Conservation (phyloP, 345 rosid genomes). For the Arabidopsis suecica region DNA sequence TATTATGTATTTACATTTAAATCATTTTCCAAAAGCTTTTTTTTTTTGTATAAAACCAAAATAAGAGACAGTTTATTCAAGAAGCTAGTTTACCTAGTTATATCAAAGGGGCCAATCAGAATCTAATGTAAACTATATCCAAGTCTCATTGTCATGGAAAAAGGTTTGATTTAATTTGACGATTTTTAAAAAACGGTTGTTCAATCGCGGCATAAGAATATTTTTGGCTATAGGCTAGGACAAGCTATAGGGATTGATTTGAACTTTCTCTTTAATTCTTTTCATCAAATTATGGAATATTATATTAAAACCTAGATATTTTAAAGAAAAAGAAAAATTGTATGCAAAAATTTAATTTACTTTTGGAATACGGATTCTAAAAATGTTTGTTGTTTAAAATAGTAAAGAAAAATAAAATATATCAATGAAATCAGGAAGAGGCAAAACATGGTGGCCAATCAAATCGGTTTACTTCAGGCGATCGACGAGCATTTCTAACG, state of each 20-base stretch:
- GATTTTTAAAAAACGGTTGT: not conserved
- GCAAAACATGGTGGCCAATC: constrained; percentile 42
- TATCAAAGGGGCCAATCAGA: not conserved
- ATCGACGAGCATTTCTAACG: constrained; percentile 17
- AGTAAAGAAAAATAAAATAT: no score
- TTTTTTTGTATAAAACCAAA: not conserved
- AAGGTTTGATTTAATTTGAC: constrained; percentile 3
- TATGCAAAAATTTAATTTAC: not conserved
- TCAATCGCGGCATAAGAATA: not conserved
- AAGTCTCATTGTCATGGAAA: not conserved
- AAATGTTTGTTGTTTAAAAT: not conserved
- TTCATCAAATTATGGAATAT: not conserved
- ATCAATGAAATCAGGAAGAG: constrained; percentile 24
- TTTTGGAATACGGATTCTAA: constrained; percentile 6
- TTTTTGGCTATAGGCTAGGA: constrained; percentile 11
- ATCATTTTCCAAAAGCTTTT: no score
- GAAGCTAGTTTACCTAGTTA: not conserved
- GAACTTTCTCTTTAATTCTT: not conserved
- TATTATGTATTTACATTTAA: not conserved
- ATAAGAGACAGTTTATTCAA: not conserved
- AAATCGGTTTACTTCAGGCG: constrained; percentile 34
- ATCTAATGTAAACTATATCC: not conserved
- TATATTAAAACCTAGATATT: not conserved
- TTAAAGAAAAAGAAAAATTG: not conserved
- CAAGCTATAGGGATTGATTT: not conserved